Base-by-base conservation (phyloP, 2,329 filamentous ascomycete genomes). In the Rutstroemia sp. region DNA sequence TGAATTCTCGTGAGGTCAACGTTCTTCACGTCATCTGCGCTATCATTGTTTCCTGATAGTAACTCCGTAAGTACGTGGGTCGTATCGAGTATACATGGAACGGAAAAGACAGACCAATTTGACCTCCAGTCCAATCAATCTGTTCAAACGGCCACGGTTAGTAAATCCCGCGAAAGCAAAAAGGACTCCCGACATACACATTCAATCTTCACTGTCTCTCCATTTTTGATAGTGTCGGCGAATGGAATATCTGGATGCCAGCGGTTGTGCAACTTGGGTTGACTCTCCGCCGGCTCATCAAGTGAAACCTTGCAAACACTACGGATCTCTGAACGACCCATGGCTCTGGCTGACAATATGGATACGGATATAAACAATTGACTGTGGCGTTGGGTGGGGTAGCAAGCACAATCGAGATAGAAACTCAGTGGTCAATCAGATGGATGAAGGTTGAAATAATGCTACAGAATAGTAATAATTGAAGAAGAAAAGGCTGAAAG, bases 221-320 rank as follows among this genome's bases (percentile, higher is more conserved):
- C 86, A 67, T 92, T 84, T 65, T 87, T 84, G 66, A 96, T 90
- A 1, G 79, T 83, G 34, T 78, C 87, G 51, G 78, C 79, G 56
- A 80, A 82, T 0, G 92, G 92, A 51, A 95, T 86, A 62, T 95
- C 91, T 38, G 92, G 92, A 68, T 96, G 92, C 92, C 91, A 96
- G 70, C 91, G 80, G 67, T 96, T 96, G 72, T 92, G 88, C 9
- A 92, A 73, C 51, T 80, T 79, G 2, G 80, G 72, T 68, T 92
- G 88, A 60, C 89, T 81, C 38, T 78, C 75, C 5, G 88, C 87
- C 37, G 86, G 84, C 69, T 81, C 88, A 57, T 88, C 79, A 27
- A 92, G 74, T 66, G 86, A 84, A 45, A 92, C 86, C 69, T 86
- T 87, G 56, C 87, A 80, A 17, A 84, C 85, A 38, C 84, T 88